Conservation (phyloP, 371 early-diverging fungal genomes). For the Circinella minor region DNA sequence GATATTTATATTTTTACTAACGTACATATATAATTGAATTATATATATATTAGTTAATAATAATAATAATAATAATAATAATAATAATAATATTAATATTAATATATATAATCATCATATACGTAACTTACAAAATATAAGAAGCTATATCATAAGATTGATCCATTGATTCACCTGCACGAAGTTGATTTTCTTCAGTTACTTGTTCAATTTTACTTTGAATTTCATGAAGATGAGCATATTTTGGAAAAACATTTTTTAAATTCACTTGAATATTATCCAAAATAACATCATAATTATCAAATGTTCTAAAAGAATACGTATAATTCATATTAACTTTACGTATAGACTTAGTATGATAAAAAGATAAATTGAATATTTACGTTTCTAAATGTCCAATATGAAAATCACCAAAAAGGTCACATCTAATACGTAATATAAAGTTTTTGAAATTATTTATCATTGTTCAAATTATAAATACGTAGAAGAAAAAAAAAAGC, state of each 20-base stretch:
- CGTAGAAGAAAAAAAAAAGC: background rate
- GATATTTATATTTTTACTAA: background rate
- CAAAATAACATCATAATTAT: slow-evolving; percentile 5
- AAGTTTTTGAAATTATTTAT: background rate
- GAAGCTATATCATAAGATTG: background rate
- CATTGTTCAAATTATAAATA: background rate
- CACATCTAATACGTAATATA: slow-evolving; percentile 7
- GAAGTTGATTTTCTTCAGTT: background rate
- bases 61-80: background rate
- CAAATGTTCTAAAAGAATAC: too few species aligned
- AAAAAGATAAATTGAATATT: background rate
- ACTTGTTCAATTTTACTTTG: background rate
- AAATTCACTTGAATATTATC: background rate
- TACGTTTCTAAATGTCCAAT: slow-evolving; percentile 2
- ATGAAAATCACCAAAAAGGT: slow-evolving; percentile 10
- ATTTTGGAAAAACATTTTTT: background rate
- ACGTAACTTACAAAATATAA: background rate
- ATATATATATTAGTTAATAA: background rate
- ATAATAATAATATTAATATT: too few species aligned
- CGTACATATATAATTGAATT: background rate
- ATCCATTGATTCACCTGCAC: background rate
- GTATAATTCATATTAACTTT: too few species aligned
- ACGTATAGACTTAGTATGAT: background rate
- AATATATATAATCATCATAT: too few species aligned
- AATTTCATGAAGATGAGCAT: background rate